Evolutionary conservation across 176 grass and related monocot species (phyloP), one percentile per base, ranked within the genome.

Genomic region (Oryza glaberrima): DNA sequence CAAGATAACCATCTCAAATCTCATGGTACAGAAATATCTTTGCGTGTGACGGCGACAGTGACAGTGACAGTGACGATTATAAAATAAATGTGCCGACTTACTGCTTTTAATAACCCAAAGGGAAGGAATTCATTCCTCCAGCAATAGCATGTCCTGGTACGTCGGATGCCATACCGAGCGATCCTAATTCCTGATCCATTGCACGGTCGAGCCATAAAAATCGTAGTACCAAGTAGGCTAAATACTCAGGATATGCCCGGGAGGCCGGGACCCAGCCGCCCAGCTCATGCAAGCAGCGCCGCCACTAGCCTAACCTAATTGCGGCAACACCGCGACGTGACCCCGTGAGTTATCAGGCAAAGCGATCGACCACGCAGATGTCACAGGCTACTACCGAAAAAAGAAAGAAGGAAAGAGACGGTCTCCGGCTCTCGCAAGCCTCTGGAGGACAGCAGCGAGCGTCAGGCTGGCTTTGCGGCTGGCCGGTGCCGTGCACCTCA

Each of bases 401-500:
- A 36, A 4, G 3, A 35, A 22, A 22, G 22, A 1, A 22, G 10
- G 11, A 3, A 19, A n/a, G 19, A 72, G 13, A 67, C 35, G 20
- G 19, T 23, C 30, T 32, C 30, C 30, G 30, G 30, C 30, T 32
- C 30, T 32, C 30, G 30, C 30, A 32, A 32, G 64, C 46, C 45
- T 35, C 12, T 17, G 79, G 83, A 77, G 30, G 30, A 32, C 30
- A 32, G 30, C 79, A 22, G 70, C 25, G 30, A 63, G 58, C 20
- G 58, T 7, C 61, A n/a, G 67, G 72, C 32, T 25, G 28, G 14
- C 60, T 86, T 90, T 82, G 88, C 88, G 83, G 88, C 84, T 63
- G 84, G 63, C 6, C 80, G 88, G 88, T 83, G 88, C 78, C 83
- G 67, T 82, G 79, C 84, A 61, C 34, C 84, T 79, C 84, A 67